A percentile compares a stretch with the other conserved stretches of the same genome.
phyloP scores from a whole-genome alignment of 495 filamentous ascomycete genomes.

The Penicillium robsamsonii region DNA sequence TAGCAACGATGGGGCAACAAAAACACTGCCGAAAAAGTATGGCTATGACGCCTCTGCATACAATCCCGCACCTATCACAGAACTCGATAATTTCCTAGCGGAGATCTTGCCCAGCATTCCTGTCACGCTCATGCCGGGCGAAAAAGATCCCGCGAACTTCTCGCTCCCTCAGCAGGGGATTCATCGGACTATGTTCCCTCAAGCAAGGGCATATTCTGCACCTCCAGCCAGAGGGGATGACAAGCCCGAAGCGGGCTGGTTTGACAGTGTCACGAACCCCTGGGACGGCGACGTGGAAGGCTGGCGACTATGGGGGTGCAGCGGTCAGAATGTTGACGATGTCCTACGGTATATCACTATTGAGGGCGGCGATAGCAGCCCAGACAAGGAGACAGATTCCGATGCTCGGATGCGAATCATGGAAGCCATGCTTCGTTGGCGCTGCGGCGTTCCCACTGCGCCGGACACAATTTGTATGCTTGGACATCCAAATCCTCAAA shows the following conservation, averaged over 20 bases:
- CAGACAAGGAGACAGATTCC: constrained; percentile 32
- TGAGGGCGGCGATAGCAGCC: constrained; percentile 27
- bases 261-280: constrained; percentile 90
- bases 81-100: constrained; percentile 79
- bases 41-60: constrained; percentile 89
- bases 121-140: constrained; percentile 75
- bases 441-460: constrained; percentile 88
- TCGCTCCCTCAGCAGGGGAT: constrained; percentile 80
- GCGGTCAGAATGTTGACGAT: constrained; percentile 92
- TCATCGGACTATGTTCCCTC: constrained; percentile 78
- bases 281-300: constrained; percentile 88
- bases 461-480: constrained; percentile 91
- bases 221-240: constrained; percentile 47
- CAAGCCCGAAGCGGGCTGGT: constrained; percentile 63
- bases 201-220: constrained; percentile 61
- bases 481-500: background rate
- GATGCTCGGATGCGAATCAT: constrained; percentile 79
- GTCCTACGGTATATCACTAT: constrained; percentile 79
- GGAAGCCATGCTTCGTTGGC: constrained; percentile 89
- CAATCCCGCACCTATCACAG: constrained; percentile 77
- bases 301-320: constrained; percentile 77
- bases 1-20: constrained; percentile 41
- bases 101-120: constrained; percentile 78
- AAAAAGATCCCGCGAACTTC: constrained; percentile 74
- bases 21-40: constrained; percentile 70